phyloP scores from a whole-genome alignment of 352 stramenopile genomes.

The Plasmopara viticola region DNA sequence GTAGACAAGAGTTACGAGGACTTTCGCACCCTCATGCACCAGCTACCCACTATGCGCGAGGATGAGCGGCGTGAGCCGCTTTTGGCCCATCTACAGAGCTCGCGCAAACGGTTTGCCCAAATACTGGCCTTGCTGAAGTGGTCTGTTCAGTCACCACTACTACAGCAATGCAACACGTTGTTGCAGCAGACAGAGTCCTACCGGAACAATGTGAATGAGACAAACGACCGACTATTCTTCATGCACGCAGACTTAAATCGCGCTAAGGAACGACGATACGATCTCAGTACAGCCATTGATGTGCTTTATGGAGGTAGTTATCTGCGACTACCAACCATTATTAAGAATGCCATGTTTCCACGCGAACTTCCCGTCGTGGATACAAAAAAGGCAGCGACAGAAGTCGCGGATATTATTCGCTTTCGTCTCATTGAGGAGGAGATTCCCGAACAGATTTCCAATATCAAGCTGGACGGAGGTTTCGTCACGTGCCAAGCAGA shows the following conservation, averaged over 20 bases:
- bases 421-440: slow-evolving; percentile 78
- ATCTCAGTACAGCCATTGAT: slow-evolving; percentile 74
- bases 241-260: slow-evolving; percentile 78
- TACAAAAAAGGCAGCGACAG: slow-evolving; percentile 37
- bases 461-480: slow-evolving; percentile 64
- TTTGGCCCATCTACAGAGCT: slow-evolving; percentile 50
- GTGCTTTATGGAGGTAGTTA: slow-evolving; percentile 78
- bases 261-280: slow-evolving; percentile 73
- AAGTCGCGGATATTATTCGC: slow-evolving; percentile 76
- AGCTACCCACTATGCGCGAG: slow-evolving; percentile 59
- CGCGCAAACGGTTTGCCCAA: slow-evolving; percentile 69
- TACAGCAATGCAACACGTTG: slow-evolving; percentile 65
- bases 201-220: slow-evolving; percentile 75
- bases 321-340: slow-evolving; percentile 61
- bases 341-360: slow-evolving; percentile 64
- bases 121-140: slow-evolving; percentile 76
- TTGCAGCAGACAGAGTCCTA: slow-evolving; percentile 53
- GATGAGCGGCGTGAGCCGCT: slow-evolving; percentile 70
- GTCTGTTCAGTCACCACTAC: slow-evolving; percentile 76
- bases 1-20: slow-evolving; percentile 83
- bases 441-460: slow-evolving; percentile 74
- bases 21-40: slow-evolving; percentile 63
- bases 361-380: slow-evolving; percentile 65
- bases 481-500: slow-evolving; percentile 73
- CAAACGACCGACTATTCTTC: slow-evolving; percentile 81